Evolutionary conservation across 192 early-diverging fungal species (phyloP), one percentile per base, ranked within the genome.

Genomic region (Mortierella alpina): DNA sequence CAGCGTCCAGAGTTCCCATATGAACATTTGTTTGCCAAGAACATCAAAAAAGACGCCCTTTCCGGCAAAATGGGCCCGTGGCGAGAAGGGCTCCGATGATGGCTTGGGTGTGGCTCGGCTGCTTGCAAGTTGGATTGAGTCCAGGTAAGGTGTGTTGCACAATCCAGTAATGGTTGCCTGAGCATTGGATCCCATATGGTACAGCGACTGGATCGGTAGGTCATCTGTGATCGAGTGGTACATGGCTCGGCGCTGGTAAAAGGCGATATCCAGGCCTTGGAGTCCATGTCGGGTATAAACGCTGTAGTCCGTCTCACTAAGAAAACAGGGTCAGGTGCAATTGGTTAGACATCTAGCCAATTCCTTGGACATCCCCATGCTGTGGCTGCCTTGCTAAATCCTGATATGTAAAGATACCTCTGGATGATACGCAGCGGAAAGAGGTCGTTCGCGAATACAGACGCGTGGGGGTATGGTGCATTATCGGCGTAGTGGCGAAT

Each of bases 201-300:
- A 86, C 6, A 93, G 72, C 15, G 89, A 88, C 7, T 70, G 75
- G 0, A 86, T 73, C 0, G 88, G 86, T 4, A 82, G 84, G 9
- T 84, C 70, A 42, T 80, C 83, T 1, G 83, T 42, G 51, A 71
- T 85, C 0, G 91, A 87, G 66, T 93, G 92, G 66, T 93, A 93
- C 49, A 90, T 82, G 14, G 85, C 85, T 63, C 92, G 82, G 56
- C 75, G 85, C 54, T 86, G 84, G 7, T 90, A 89, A 31, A 93
- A 92, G 0, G 91, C 90, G 69, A 93, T 79, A 57, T 93, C 92
- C 4, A 93, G 67, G 0, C 92, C 92, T 11, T 90, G 91, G 7
- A 90, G 64, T 14, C 85, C 88, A 57, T 90, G 84, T 31, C 72
- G 59, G 17, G 49, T 57, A 72, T 89, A 93, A 20, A 88, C 68